Conservation (phyloP, 2,329 filamentous ascomycete genomes). For the Trichophyton simii region DNA sequence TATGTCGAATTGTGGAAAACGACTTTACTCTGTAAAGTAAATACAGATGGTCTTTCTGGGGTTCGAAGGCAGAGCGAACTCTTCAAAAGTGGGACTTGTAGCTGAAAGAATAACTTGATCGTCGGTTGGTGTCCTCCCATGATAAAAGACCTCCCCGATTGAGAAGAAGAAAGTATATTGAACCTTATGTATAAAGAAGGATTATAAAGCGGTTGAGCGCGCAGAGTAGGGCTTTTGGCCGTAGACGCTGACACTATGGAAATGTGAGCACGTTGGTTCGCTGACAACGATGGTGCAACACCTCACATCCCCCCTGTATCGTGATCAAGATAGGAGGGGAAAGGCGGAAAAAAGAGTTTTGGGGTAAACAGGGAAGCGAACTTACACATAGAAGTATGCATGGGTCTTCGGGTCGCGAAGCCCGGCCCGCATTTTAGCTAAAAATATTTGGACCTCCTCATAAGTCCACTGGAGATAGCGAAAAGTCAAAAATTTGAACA, state of each 20-base stretch:
- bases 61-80: background rate
- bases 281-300: background rate
- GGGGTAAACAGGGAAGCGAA: background rate
- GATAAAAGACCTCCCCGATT: background rate
- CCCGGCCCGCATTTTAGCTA: slow-evolving; percentile 17
- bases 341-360: background rate
- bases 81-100: background rate
- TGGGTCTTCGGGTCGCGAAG: slow-evolving; percentile 16
- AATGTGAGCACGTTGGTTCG: background rate
- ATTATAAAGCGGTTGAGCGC: background rate
- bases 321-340: background rate
- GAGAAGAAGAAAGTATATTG: background rate
- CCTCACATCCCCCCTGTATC: background rate
- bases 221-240: background rate
- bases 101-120: background rate
- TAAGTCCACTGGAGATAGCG: slow-evolving; percentile 14
- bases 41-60: background rate
- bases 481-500: slow-evolving; percentile 2
- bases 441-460: slow-evolving; percentile 16
- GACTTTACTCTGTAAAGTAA: background rate
- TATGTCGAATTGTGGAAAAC: background rate
- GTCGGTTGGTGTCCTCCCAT: background rate
- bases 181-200: background rate
- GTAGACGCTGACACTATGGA: background rate
- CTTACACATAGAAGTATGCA: slow-evolving; percentile 13